These are phyloP conservation scores for Pseudogymnoascus sp. DNA, from an alignment of 2,329 filamentous ascomycete species.

Conservation along the genomic window DNA sequence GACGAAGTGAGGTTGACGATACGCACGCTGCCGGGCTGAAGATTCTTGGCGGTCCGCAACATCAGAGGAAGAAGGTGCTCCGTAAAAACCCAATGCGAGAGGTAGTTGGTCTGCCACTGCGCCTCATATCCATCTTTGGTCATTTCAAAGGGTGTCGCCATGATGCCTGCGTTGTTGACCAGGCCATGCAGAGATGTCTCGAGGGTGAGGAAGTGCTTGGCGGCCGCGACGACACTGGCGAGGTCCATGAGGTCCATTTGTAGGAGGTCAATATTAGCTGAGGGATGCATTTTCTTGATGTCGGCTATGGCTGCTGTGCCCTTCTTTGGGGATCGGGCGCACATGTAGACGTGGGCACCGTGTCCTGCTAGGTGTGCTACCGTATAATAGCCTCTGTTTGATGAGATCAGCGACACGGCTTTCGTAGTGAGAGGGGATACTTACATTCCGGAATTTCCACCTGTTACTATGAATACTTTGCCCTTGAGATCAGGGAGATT, in stretches of 20 bases:
- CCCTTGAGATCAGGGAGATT: slow-evolving; percentile 35
- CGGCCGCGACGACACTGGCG: slow-evolving; percentile 27
- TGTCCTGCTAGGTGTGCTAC: slow-evolving; percentile 18
- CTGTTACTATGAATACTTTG: slow-evolving; percentile 38
- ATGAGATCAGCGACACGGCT: slow-evolving; percentile 12
- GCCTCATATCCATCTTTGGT: slow-evolving; percentile 33
- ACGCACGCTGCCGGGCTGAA: slow-evolving; percentile 19
- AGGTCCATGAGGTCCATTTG: slow-evolving; percentile 31
- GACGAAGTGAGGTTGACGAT: slow-evolving; percentile 20
- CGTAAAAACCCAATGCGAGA: slow-evolving; percentile 24
- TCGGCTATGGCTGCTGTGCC: slow-evolving; percentile 15
- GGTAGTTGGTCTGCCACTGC: slow-evolving; percentile 26
- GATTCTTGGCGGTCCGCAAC: slow-evolving; percentile 14
- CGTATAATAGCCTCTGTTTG: slow-evolving; percentile 19
- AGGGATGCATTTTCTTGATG: slow-evolving; percentile 16
- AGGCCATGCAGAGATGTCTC: slow-evolving; percentile 30
- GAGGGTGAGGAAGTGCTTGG: slow-evolving; percentile 15
- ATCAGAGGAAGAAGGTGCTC: slow-evolving; percentile 18
- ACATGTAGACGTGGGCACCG: slow-evolving; percentile 21
- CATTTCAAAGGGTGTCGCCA: slow-evolving; percentile 28
- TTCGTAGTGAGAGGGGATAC: slow-evolving; percentile 17
- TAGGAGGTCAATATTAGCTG: slow-evolving; percentile 22
- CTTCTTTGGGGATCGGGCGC: slow-evolving; percentile 17
- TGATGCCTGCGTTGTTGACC: slow-evolving; percentile 34
- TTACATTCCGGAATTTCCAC: slow-evolving; percentile 38